These are phyloP conservation scores for Quercus rubra DNA, from an alignment of 306 rosid genomes.

Conservation along the genomic window DNA sequence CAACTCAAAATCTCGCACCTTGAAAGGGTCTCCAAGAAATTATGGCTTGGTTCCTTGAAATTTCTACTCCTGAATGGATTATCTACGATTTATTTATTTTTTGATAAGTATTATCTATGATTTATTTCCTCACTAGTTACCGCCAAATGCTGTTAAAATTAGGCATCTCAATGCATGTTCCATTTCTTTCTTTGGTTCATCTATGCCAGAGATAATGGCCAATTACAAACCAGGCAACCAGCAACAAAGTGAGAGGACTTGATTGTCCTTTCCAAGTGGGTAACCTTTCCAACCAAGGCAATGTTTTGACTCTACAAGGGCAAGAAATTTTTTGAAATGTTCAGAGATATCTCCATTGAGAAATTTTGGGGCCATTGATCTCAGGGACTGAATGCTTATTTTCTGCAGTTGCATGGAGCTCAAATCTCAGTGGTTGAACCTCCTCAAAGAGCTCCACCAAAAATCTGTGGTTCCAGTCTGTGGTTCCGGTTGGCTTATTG, in stretches of 20 bases:
- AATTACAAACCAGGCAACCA: not conserved
- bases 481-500: slow-evolving; percentile 16
- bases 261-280: slow-evolving; percentile 14
- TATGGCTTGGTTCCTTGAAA: not conserved
- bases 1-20: slow-evolving; percentile 25
- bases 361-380: no score
- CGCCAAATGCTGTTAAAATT: not conserved
- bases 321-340: not conserved
- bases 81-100: slow-evolving; percentile 26
- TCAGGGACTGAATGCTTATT: not conserved
- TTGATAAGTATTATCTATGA: no score
- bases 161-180: not conserved
- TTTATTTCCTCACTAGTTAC: slow-evolving; percentile 13
- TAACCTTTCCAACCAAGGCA: slow-evolving; percentile 10
- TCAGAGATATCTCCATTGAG: no score
- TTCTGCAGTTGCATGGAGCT: slow-evolving; percentile 15
- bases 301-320: not conserved
- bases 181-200: not conserved
- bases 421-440: not conserved
- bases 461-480: not conserved
- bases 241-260: slow-evolving; percentile 1
- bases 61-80: slow-evolving; percentile 44
- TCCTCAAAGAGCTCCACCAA: not conserved
- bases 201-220: no score
- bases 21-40: slow-evolving; percentile 23